Conservation (phyloP, 768 basidiomycete species). For the Brasilioporus rufonigricans region DNA sequence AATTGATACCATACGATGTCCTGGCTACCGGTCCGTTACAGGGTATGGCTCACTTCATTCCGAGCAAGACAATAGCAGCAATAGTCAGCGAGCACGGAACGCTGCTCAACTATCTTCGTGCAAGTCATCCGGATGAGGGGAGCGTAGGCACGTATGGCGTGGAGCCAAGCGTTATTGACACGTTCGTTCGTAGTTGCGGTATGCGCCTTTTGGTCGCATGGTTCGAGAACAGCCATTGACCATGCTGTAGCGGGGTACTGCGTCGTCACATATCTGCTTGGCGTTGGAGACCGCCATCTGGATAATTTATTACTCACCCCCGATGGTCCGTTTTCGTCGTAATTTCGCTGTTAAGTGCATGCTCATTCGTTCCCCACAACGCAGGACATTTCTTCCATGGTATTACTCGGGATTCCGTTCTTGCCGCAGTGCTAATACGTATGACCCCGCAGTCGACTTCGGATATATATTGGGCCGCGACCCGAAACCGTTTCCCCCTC, state of each 20-base stretch:
- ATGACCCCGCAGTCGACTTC: conserved; percentile 73
- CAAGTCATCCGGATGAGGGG: conserved; percentile 88
- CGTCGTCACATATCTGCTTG: conserved; percentile 93
- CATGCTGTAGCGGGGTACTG: conserved; percentile 84
- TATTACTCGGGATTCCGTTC: conserved; percentile 29
- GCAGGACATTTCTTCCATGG: conserved; percentile 96
- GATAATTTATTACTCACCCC: conserved; percentile 93
- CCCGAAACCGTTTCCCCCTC: conserved; percentile 96
- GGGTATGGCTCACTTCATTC: conserved; percentile 96
- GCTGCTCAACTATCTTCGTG: conserved; percentile 83
- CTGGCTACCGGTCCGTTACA: conserved; percentile 88
- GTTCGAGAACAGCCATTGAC: conserved; percentile 8
- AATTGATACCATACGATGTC: conserved; percentile 88
- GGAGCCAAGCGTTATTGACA: conserved; percentile 92
- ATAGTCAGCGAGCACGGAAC: conserved; percentile 92
- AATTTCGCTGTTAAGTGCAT: background rate
- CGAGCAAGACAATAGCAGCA: conserved; percentile 92
- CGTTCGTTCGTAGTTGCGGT: conserved; percentile 97
- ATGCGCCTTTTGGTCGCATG: conserved; percentile 30
- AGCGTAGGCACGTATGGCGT: conserved; percentile 94
- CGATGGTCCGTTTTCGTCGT: conserved; percentile 57
- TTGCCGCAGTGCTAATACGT: conserved; percentile 8
- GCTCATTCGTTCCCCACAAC: background rate
- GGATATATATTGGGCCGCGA: conserved; percentile 98
- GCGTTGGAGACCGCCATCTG: conserved; percentile 95